Percentiles rank a stretch among this genome's conserved stretches.
Evolutionary conservation across 805 yeast genomes (phyloP).

Genomic region (Zygotorulaspora danielsina): DNA sequence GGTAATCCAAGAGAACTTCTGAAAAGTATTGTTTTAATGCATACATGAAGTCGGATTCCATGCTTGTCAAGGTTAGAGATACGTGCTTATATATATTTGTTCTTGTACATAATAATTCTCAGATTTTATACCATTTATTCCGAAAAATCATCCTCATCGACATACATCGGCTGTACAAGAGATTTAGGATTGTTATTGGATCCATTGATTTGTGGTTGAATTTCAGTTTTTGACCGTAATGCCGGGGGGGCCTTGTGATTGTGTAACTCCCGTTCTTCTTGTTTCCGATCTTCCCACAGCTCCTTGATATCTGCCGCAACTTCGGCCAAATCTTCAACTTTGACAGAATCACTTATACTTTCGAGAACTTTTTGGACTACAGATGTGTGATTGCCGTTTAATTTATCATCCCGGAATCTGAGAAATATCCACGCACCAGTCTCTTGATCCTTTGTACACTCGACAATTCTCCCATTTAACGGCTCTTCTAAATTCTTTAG

Average conservation of each 20-base stretch:
- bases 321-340: constrained; percentile 65
- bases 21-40: constrained; percentile 32
- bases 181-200: constrained; percentile 4
- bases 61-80: constrained; percentile 1
- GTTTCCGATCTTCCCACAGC: constrained; percentile 59
- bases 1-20: constrained; percentile 59
- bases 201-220: not conserved
- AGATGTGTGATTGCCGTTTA: constrained; percentile 76
- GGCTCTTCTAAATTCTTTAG: constrained; percentile 72
- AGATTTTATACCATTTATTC: constrained; percentile 16
- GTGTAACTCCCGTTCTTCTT: constrained; percentile 18
- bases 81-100: constrained; percentile 3
- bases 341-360: constrained; percentile 82
- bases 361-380: constrained; percentile 79
- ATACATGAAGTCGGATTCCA: constrained; percentile 11
- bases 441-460: constrained; percentile 63
- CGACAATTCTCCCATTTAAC: constrained; percentile 82
- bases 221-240: constrained; percentile 3
- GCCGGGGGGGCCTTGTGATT: constrained; percentile 6
- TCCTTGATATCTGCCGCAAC: constrained; percentile 53
- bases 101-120: constrained; percentile 16
- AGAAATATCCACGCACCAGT: constrained; percentile 74
- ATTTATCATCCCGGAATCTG: constrained; percentile 90
- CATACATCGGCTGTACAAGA: constrained; percentile 27
- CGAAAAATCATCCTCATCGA: constrained; percentile 36